Evolutionary conservation across 768 basidiomycete species (phyloP).

Genomic region (Neoboletus subvelutipes): DNA sequence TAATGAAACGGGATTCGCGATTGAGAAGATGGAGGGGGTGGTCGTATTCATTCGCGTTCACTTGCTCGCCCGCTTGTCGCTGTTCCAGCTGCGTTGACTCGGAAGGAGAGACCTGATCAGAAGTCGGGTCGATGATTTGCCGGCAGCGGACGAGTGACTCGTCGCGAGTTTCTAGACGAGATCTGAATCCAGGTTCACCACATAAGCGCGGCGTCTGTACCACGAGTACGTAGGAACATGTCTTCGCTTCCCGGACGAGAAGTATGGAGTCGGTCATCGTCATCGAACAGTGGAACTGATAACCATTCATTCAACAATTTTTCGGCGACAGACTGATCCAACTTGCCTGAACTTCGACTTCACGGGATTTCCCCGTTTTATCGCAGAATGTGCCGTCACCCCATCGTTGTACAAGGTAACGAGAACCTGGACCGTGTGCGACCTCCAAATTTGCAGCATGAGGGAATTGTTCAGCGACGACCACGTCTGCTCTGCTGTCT

Average conservation of each 20-base stretch:
- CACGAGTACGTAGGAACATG: slow-evolving; percentile 91
- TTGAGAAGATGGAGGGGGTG: slow-evolving; percentile 54
- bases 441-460: slow-evolving; percentile 72
- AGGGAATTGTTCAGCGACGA: slow-evolving; percentile 63
- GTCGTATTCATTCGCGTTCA: slow-evolving; percentile 48
- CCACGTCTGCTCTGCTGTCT: slow-evolving; percentile 62
- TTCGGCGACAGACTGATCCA: background rate
- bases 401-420: slow-evolving; percentile 93
- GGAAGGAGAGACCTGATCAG: slow-evolving; percentile 21
- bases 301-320: slow-evolving; percentile 1
- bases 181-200: slow-evolving; percentile 88
- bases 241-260: slow-evolving; percentile 90
- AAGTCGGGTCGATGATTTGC: slow-evolving; percentile 51
- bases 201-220: slow-evolving; percentile 95
- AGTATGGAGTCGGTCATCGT: slow-evolving; percentile 87
- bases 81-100: slow-evolving; percentile 33
- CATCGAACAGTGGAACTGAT: slow-evolving; percentile 93
- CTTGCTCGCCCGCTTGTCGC: slow-evolving; percentile 28
- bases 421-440: slow-evolving; percentile 72
- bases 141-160: slow-evolving; percentile 78
- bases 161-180: slow-evolving; percentile 60
- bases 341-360: slow-evolving; percentile 92
- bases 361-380: slow-evolving; percentile 82
- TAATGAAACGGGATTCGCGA: slow-evolving; percentile 48
- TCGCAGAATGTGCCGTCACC: slow-evolving; percentile 91